These are phyloP conservation scores for Penicillium sclerotiorum DNA, from an alignment of 2,329 filamentous ascomycete species.

Conservation along the genomic window DNA sequence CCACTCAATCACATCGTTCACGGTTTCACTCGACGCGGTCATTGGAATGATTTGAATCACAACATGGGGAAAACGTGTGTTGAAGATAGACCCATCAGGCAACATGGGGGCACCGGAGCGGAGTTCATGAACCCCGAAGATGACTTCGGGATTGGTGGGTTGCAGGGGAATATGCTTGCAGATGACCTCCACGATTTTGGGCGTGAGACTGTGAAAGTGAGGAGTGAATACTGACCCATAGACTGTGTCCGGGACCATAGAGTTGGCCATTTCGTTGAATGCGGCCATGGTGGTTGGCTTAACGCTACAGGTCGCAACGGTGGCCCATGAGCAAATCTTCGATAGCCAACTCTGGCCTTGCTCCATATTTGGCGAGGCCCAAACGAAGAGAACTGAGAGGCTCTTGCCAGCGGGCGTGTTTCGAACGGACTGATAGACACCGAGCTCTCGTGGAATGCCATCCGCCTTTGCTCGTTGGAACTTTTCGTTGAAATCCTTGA, in stretches of 20 bases:
- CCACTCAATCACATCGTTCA: slow-evolving; percentile 4
- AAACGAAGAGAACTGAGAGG: slow-evolving; percentile 32
- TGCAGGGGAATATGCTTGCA: slow-evolving; percentile 23
- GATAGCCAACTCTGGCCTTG: slow-evolving; percentile 32
- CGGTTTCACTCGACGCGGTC: slow-evolving; percentile 15
- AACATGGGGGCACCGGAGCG: slow-evolving; percentile 20
- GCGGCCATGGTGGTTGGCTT: slow-evolving; percentile 21
- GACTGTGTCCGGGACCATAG: slow-evolving; percentile 16
- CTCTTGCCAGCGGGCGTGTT: slow-evolving; percentile 34
- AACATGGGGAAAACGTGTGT: slow-evolving; percentile 34
- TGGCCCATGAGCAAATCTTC: slow-evolving; percentile 31
- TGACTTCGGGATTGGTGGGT: slow-evolving; percentile 27
- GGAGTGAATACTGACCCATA: slow-evolving; percentile 20
- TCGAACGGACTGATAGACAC: slow-evolving; percentile 31
- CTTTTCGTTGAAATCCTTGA: slow-evolving; percentile 27
- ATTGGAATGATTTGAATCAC: slow-evolving; percentile 41
- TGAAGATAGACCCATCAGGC: slow-evolving; percentile 31
- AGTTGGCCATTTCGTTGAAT: slow-evolving; percentile 20
- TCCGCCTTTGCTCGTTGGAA: slow-evolving; percentile 25
- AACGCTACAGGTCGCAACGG: slow-evolving; percentile 32
- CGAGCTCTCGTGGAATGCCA: slow-evolving; percentile 20
- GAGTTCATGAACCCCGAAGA: slow-evolving; percentile 36
- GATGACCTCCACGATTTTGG: slow-evolving; percentile 28
- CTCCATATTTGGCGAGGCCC: slow-evolving; percentile 36
- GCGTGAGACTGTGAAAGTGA: slow-evolving; percentile 27